Conservation (phyloP, 176 grass and related monocot species). For the Elymus sibiricus region DNA sequence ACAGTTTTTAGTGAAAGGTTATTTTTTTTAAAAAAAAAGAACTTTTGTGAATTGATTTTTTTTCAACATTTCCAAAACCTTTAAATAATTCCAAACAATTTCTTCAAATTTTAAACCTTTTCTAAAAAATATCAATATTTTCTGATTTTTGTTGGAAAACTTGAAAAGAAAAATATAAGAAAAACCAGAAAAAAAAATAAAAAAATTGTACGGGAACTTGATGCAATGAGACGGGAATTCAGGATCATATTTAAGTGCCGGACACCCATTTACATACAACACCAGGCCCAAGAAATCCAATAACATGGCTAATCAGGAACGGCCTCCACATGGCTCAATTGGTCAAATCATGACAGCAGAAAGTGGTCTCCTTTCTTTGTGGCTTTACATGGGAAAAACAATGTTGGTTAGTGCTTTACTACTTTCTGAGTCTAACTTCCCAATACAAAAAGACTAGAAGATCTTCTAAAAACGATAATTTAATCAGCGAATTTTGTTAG, state of each 20-base stretch:
- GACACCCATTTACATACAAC: background rate
- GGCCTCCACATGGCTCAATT: background rate
- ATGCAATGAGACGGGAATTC: fast-evolving
- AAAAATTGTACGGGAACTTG: no score
- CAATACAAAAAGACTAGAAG: background rate
- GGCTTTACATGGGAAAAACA: background rate
- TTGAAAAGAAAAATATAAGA: no score
- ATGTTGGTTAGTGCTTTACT: background rate
- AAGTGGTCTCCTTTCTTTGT: background rate
- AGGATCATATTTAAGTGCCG: background rate
- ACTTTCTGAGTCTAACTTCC: background rate
- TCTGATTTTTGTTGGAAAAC: no score
- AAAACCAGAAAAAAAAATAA: no score
- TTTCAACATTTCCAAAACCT: no score
- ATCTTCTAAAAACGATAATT: background rate
- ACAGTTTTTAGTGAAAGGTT: no score
- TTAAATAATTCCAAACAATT: no score
- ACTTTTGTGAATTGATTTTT: no score
- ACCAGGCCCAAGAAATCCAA: background rate
- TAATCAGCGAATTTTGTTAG: background rate
- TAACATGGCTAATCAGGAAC: background rate
- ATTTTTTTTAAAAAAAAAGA: no score
- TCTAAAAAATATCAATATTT: no score
- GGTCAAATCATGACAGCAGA: background rate
- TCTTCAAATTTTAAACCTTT: no score